phyloP scores from a whole-genome alignment of 257 asterid species.

The Jacaranda mimosifolia region DNA sequence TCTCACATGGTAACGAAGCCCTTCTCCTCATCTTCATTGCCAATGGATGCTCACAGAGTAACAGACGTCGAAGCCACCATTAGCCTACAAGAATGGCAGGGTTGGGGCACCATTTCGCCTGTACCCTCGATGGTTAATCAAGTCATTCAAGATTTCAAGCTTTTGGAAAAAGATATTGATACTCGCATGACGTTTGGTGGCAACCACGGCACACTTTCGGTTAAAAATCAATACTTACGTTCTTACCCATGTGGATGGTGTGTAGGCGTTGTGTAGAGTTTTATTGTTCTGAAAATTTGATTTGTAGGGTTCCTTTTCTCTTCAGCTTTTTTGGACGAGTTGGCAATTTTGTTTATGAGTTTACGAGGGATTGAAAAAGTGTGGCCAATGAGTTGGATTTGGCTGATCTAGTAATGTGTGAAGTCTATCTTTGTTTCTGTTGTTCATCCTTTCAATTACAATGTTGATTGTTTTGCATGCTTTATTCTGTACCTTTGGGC shows the following conservation, averaged over 20 bases:
- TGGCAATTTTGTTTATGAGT: slow-evolving; percentile 11
- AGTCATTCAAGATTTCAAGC: slow-evolving; percentile 80
- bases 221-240: slow-evolving; percentile 28
- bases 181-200: slow-evolving; percentile 76
- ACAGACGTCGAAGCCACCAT: slow-evolving; percentile 48
- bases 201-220: slow-evolving; percentile 84
- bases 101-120: slow-evolving; percentile 84
- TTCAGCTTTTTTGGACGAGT: not conserved
- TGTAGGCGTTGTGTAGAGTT: not conserved
- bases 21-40: slow-evolving; percentile 39
- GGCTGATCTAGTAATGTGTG: slow-evolving; percentile 14
- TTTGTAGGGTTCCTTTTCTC: slow-evolving; percentile 6
- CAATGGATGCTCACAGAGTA: slow-evolving; percentile 30
- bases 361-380: not conserved
- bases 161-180: slow-evolving; percentile 63
- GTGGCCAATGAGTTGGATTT: not conserved
- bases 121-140: slow-evolving; percentile 82
- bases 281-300: slow-evolving; percentile 18
- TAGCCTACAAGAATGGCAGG: slow-evolving; percentile 89
- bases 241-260: slow-evolving; percentile 2
- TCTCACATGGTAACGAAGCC: slow-evolving; percentile 45
- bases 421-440: not conserved
- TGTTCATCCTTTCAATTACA: not conserved
- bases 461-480: slow-evolving; percentile 20
- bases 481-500: not conserved